These are phyloP conservation scores for Metschnikowia matae DNA, from an alignment of 805 yeast species.

Conservation along the genomic window DNA sequence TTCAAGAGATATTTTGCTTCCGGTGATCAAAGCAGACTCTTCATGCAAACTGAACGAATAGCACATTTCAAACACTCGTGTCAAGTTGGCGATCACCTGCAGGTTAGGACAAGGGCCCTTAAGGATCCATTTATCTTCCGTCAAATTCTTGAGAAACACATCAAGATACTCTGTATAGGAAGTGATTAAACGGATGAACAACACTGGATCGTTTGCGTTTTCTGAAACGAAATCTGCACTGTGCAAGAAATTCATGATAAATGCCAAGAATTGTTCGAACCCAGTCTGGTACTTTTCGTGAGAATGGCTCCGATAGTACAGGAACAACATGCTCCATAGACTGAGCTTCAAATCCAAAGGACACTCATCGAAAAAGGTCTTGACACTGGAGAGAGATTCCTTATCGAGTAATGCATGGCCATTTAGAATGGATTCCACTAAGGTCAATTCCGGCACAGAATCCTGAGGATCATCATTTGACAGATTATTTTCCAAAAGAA, in stretches of 20 bases:
- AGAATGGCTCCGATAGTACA: constrained; percentile 40
- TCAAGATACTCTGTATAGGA: constrained; percentile 50
- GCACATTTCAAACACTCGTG: constrained; percentile 37
- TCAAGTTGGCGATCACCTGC: constrained; percentile 19
- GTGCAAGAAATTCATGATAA: constrained; percentile 37
- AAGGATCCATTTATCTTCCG: constrained; percentile 32
- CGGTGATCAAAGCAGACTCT: constrained; percentile 41
- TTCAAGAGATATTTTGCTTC: constrained; percentile 39
- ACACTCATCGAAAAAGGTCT: constrained; percentile 55
- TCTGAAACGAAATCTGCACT: constrained; percentile 16
- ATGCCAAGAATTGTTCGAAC: constrained; percentile 47
- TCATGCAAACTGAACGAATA: constrained; percentile 52
- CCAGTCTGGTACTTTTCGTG: constrained; percentile 42
- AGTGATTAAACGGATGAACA: constrained; percentile 48
- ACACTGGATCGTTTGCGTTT: constrained; percentile 32
- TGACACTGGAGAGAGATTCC: constrained; percentile 45
- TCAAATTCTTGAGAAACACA: constrained; percentile 28
- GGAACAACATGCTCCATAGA: constrained; percentile 71
- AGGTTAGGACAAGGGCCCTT: constrained; percentile 6
- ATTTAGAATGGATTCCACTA: constrained; percentile 13
- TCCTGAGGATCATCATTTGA: not conserved
- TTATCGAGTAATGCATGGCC: constrained; percentile 15
- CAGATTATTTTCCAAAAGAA: constrained; percentile 32
- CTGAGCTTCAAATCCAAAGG: constrained; percentile 64
- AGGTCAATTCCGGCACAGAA: not conserved